A percentile compares a stretch with the other conserved stretches of the same genome.
Evolutionary conservation across 805 yeast genomes (phyloP).

Genomic region (Yarrowia osloensis): DNA sequence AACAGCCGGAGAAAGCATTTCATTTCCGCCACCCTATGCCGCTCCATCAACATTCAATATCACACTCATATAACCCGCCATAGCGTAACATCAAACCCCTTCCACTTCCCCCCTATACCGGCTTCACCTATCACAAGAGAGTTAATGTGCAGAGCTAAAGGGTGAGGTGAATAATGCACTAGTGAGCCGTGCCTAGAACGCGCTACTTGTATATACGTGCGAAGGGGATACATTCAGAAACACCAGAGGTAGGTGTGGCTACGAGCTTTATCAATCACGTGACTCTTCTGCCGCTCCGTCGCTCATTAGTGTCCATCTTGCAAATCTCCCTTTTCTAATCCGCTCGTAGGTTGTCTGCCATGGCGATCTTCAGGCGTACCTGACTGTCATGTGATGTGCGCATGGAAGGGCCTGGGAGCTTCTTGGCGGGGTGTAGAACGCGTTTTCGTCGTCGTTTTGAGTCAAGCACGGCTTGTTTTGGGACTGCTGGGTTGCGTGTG

Average conservation of each 20-base stretch:
- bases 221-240: too few species aligned
- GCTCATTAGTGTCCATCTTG: neutral
- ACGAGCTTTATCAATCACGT: neutral
- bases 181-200: neutral
- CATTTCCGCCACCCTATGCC: neutral
- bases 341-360: neutral
- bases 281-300: neutral
- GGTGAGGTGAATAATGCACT: neutral
- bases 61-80: neutral
- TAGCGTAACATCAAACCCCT: neutral
- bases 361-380: constrained; percentile 19
- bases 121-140: constrained; percentile 17
- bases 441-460: neutral
- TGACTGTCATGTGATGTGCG: constrained; percentile 23
- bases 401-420: neutral
- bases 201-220: too few species aligned
- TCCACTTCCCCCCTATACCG: neutral
- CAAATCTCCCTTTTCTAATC: neutral
- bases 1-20: too few species aligned
- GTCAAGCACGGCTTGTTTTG: too few species aligned
- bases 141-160: neutral
- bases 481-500: neutral
- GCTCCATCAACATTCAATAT: neutral
- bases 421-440: neutral
- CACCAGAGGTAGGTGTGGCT: neutral